A percentile compares a stretch with the other conserved stretches of the same genome.
Conservation (phyloP, 169 alveolate genomes). For the Plasmodium malariae region DNA sequence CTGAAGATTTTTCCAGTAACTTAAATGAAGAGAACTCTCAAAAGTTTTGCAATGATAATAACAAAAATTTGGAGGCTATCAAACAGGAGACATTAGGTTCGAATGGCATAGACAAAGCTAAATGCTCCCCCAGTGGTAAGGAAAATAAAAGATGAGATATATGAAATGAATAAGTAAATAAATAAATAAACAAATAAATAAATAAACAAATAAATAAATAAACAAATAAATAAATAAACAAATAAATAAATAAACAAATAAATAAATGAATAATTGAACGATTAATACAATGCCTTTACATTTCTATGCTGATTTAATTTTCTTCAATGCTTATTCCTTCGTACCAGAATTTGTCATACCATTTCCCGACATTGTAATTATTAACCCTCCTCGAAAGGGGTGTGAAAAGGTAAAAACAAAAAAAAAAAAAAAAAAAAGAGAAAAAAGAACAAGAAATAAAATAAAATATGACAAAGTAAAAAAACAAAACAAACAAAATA, state of each 20-base stretch:
- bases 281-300: no score
- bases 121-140: constrained; percentile 22
- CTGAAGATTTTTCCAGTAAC: not conserved
- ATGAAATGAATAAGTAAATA: no score
- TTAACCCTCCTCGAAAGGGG: constrained; percentile 77
- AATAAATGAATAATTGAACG: no score
- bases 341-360: constrained; percentile 70
- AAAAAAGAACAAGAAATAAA: not conserved
- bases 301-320: no score
- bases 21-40: not conserved
- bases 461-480: no score
- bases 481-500: no score
- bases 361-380: constrained; percentile 59
- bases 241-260: no score
- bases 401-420: constrained; percentile 61
- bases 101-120: not conserved
- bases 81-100: not conserved
- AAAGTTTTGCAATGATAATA: not conserved
- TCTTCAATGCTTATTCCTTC: no score
- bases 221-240: no score
- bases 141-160: constrained; percentile 5
- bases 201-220: no score
- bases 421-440: not conserved
- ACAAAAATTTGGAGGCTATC: constrained; percentile 2
- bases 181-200: no score